These are phyloP conservation scores for Neurospora sp. DNA, from an alignment of 495 filamentous ascomycete genomes.

Conservation along the genomic window DNA sequence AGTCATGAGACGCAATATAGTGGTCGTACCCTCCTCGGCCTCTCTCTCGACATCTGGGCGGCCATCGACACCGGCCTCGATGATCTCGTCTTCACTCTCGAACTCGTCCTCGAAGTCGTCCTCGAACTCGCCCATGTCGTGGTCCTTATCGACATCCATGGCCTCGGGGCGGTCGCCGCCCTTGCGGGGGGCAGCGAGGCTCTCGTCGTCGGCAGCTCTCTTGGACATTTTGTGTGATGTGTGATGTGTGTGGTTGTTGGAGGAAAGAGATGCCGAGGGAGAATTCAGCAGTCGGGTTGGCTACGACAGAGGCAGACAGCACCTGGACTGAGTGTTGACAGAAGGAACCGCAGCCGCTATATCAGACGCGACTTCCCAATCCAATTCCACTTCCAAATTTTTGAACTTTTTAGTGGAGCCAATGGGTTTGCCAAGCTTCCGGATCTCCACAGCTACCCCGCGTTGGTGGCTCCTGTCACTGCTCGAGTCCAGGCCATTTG, in stretches of 20 bases:
- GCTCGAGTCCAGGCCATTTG: background rate
- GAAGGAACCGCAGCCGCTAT: background rate
- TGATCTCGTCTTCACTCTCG: constrained; percentile 90
- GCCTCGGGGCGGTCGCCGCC: constrained; percentile 54
- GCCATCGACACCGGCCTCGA: constrained; percentile 91
- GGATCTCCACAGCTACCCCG: background rate
- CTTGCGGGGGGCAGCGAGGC: constrained; percentile 51
- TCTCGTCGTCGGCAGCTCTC: constrained; percentile 48
- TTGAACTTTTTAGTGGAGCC: constrained; percentile 22
- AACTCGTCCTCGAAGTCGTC: constrained; percentile 96
- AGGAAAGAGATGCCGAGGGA: no score
- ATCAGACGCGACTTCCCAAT: background rate
- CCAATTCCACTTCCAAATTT: constrained; percentile 1
- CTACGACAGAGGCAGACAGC: background rate
- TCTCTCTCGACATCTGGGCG: constrained; percentile 87
- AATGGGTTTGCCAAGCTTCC: background rate
- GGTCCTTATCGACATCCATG: constrained; percentile 42
- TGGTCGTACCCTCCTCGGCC: constrained; percentile 51
- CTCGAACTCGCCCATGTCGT: constrained; percentile 81
- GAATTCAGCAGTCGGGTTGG: background rate
- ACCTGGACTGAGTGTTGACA: background rate
- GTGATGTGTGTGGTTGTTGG: background rate
- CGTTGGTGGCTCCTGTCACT: background rate
- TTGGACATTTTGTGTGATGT: constrained; percentile 53
- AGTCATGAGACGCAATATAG: background rate